phyloP scores from a whole-genome alignment of 805 yeast genomes.

The Pichia californica region DNA sequence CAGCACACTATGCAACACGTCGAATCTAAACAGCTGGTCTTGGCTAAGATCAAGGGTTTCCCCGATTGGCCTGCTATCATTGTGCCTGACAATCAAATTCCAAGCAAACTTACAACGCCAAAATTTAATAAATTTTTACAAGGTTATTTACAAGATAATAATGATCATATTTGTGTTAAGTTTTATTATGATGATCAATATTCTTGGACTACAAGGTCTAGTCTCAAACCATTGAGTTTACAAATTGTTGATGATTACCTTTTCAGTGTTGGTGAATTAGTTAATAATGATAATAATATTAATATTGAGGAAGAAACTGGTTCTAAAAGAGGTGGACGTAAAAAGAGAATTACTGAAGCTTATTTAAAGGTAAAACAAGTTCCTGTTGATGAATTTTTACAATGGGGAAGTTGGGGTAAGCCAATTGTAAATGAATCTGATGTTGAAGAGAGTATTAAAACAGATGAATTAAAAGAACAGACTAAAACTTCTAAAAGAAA shows the following conservation, averaged over 20 bases:
- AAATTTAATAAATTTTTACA: slow-evolving; percentile 29
- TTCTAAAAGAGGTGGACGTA: slow-evolving; percentile 11
- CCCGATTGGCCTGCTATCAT: slow-evolving; percentile 92
- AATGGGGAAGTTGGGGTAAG: slow-evolving; percentile 37
- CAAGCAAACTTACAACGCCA: slow-evolving; percentile 53
- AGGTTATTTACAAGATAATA: background rate
- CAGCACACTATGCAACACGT: background rate
- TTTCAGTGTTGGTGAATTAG: slow-evolving; percentile 26
- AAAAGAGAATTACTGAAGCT: slow-evolving; percentile 26
- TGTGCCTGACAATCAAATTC: slow-evolving; percentile 52
- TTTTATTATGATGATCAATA: slow-evolving; percentile 70
- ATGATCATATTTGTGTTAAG: slow-evolving; percentile 41
- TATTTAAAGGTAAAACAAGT: slow-evolving; percentile 35
- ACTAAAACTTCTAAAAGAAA: too few species aligned
- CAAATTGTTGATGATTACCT: slow-evolving; percentile 35
- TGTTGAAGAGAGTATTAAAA: slow-evolving; percentile 7
- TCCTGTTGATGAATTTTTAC: slow-evolving; percentile 40
- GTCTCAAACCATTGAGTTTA: slow-evolving; percentile 39
- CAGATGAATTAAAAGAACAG: background rate
- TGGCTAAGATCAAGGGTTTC: slow-evolving; percentile 81
- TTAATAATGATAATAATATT: slow-evolving; percentile 11
- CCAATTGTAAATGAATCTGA: slow-evolving; percentile 21
- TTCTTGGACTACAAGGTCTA: slow-evolving; percentile 55
- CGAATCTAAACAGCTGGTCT: slow-evolving; percentile 36
- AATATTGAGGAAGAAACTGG: background rate